Evolutionary conservation across 768 basidiomycete species (phyloP).

Genomic region (Podaxis rugospora): DNA sequence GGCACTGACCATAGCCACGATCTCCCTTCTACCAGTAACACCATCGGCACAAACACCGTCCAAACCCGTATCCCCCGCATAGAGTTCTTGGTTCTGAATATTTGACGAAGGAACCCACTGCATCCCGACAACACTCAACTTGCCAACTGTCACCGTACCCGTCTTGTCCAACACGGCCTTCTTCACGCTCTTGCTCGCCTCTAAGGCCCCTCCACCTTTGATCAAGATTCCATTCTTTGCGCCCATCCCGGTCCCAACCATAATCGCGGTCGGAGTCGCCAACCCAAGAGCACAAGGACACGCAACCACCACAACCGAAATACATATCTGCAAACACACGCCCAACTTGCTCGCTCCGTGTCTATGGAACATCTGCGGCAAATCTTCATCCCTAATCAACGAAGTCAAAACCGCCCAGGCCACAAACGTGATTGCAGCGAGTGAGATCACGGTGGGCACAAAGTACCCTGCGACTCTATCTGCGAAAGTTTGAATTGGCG

Average conservation of each 20-base stretch:
- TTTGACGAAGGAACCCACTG: conserved; percentile 57
- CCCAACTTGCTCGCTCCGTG: conserved; percentile 84
- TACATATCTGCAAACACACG: conserved; percentile 94
- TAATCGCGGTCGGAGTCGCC: conserved; percentile 96
- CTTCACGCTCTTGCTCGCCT: conserved; percentile 81
- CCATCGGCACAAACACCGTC: conserved; percentile 58
- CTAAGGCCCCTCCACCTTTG: conserved; percentile 93
- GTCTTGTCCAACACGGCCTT: conserved; percentile 94
- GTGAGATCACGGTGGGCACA: conserved; percentile 85
- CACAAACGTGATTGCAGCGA: conserved; percentile 77
- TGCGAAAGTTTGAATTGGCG: conserved; percentile 96
- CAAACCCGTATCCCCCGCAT: conserved; percentile 39
- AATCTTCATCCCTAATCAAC: conserved; percentile 44
- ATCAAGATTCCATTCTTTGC: conserved; percentile 97
- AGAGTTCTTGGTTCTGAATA: conserved; percentile 29
- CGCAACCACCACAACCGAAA: conserved; percentile 96
- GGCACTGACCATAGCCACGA: conserved; percentile 79
- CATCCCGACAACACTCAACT: conserved; percentile 73
- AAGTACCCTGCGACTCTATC: conserved; percentile 94
- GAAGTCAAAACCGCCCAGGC: conserved; percentile 77
- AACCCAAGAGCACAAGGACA: conserved; percentile 97
- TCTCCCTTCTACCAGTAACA: conserved; percentile 47
- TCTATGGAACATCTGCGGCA: conserved; percentile 82
- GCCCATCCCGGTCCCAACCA: conserved; percentile 98
- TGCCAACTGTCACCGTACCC: conserved; percentile 95